Percentiles rank a stretch among this genome's conserved stretches.
Conservation (phyloP, 2,329 filamentous ascomycete genomes). For the Dryadomyces quercus-mongolicae region DNA sequence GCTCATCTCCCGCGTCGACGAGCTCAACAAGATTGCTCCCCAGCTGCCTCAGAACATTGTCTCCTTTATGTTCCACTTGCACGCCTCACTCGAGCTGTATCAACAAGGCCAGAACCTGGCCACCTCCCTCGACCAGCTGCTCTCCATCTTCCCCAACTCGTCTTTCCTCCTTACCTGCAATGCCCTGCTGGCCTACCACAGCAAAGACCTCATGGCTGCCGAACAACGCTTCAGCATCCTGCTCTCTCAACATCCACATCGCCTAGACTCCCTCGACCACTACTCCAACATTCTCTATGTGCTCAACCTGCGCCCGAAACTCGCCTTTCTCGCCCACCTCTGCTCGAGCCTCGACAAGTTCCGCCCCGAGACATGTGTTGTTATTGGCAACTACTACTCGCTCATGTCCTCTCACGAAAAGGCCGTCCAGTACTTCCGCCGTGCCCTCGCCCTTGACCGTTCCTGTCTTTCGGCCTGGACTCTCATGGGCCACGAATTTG, state of each 20-base stretch:
- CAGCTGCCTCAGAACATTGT: constrained; percentile 82
- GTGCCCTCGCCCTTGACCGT: constrained; percentile 80
- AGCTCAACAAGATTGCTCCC: constrained; percentile 62
- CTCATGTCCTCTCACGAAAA: constrained; percentile 93
- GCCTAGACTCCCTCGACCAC: constrained; percentile 84
- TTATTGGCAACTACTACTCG: constrained; percentile 95
- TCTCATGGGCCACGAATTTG: constrained; percentile 96
- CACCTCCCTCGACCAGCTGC: constrained; percentile 62
- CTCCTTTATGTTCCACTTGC: constrained; percentile 85
- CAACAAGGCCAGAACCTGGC: constrained; percentile 69
- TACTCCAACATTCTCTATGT: constrained; percentile 98
- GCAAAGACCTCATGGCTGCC: constrained; percentile 62
- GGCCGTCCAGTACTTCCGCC: constrained; percentile 92
- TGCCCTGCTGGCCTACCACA: constrained; percentile 80
- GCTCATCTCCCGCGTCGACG: constrained; percentile 66
- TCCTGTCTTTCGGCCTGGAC: constrained; percentile 94
- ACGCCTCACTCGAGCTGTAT: constrained; percentile 84
- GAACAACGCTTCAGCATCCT: constrained; percentile 64
- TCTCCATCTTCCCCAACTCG: constrained; percentile 74
- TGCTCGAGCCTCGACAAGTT: constrained; percentile 91
- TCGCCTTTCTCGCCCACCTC: constrained; percentile 84
- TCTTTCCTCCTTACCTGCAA: constrained; percentile 85
- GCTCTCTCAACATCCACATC: constrained; percentile 59
- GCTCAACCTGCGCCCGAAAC: constrained; percentile 72
- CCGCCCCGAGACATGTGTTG: constrained; percentile 89